phyloP scores from a whole-genome alignment of 148 eudicot genomes.

The Salicornia ramosissima region DNA sequence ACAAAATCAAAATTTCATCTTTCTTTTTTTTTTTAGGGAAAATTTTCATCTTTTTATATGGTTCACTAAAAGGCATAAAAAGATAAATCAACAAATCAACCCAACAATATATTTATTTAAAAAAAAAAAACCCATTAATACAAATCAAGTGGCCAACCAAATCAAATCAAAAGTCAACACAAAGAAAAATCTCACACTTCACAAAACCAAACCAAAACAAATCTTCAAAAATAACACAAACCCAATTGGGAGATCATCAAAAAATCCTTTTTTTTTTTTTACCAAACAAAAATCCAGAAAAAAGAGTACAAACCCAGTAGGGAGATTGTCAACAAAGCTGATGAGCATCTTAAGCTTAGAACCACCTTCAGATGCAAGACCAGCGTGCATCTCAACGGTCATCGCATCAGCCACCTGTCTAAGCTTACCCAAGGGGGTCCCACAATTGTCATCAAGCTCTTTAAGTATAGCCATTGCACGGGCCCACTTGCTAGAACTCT shows the following conservation, averaged over 20 bases:
- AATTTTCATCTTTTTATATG: neutral
- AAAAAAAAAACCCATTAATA: neutral
- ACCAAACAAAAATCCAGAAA: too few species aligned
- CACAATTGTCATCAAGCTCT: constrained; percentile 49
- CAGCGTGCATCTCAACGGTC: constrained; percentile 92
- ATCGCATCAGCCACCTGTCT: constrained; percentile 79
- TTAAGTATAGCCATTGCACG: constrained; percentile 45
- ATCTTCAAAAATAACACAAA: neutral
- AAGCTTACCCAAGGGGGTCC: constrained; percentile 44
- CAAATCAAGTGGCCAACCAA: neutral
- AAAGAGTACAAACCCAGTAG: constrained; percentile 72
- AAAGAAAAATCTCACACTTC: neutral
- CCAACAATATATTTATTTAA: neutral
- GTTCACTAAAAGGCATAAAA: neutral
- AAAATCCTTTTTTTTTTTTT: too few species aligned
- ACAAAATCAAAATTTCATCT: neutral
- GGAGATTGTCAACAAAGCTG: constrained; percentile 75
- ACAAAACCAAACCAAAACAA: neutral
- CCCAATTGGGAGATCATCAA: neutral
- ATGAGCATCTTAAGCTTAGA: constrained; percentile 85
- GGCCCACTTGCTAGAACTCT: constrained; percentile 42
- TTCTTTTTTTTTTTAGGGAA: too few species aligned
- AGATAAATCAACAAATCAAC: neutral
- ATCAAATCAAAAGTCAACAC: neutral
- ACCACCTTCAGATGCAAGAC: constrained; percentile 80